Evolutionary conservation across 306 rosid genomes (phyloP).

Genomic region (Morella rubra): DNA sequence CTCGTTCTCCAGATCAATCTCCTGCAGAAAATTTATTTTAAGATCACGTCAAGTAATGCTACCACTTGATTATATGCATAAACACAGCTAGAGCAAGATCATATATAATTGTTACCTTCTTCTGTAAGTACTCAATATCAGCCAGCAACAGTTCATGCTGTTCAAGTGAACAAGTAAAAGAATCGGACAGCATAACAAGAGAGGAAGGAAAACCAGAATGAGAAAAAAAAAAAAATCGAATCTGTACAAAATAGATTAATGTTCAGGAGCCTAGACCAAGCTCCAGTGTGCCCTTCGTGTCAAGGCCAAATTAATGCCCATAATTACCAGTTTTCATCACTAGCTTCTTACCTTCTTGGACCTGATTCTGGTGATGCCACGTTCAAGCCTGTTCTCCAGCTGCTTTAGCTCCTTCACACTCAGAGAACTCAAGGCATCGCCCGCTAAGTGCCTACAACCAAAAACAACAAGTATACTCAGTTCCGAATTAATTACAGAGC

Average conservation of each 20-base stretch:
- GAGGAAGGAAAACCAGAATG: background rate
- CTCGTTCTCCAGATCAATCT: constrained; percentile 82
- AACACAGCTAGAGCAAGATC: no score
- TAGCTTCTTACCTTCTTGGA: constrained; percentile 67
- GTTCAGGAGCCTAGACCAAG: no score
- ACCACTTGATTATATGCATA: no score
- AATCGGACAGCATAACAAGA: background rate
- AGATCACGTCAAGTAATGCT: background rate
- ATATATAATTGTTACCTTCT: constrained; percentile 46
- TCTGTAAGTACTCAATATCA: constrained; percentile 81
- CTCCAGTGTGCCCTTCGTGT: no score
- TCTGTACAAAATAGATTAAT: no score
- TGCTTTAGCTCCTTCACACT: constrained; percentile 84
- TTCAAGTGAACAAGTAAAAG: background rate
- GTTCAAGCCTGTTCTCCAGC: constrained; percentile 81
- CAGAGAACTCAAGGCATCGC: constrained; percentile 77
- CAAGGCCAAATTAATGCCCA: no score
- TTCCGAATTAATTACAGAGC: background rate
- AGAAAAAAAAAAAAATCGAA: no score
- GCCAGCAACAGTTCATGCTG: constrained; percentile 83
- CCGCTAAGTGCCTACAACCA: constrained; percentile 74
- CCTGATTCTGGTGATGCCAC: constrained; percentile 79
- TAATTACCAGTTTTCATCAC: no score
- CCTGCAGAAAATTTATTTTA: constrained; percentile 38
- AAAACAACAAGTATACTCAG: background rate